These are phyloP conservation scores for Micractinium sp. DNA, from an alignment of 139 green algal genomes.

Conservation along the genomic window DNA sequence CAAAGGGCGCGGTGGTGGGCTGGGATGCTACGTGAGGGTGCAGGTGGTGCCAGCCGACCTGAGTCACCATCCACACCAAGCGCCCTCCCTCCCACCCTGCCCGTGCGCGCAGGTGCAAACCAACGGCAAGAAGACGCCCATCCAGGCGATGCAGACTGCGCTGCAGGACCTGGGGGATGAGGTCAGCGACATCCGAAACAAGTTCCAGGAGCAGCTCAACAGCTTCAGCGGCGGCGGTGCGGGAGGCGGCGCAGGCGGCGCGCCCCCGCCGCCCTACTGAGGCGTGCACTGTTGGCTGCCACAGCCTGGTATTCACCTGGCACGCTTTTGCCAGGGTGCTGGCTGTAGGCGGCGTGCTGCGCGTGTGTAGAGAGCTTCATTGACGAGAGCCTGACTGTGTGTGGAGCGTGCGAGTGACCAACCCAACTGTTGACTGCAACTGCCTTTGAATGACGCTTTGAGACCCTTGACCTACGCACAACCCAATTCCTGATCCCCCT, in stretches of 20 bases:
- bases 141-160: conserved; percentile 53
- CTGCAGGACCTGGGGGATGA: conserved; percentile 64
- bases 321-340: too few relatives aligned
- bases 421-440: neutral
- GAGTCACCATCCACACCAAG: neutral
- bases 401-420: neutral
- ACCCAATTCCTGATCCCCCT: neutral
- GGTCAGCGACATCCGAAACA: conserved; percentile 20
- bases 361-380: too few relatives aligned
- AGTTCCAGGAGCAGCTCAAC: conserved; percentile 27
- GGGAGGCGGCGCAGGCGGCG: neutral
- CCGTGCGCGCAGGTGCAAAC: conserved; percentile 57
- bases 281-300: neutral
- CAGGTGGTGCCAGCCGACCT: neutral
- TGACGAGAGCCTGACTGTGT: neutral
- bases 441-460: neutral
- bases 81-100: neutral
- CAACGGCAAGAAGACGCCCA: conserved; percentile 62
- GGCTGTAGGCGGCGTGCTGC: too few relatives aligned
- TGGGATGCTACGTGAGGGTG: neutral
- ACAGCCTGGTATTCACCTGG: too few relatives aligned
- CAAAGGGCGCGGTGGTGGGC: neutral
- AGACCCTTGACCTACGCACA: neutral
- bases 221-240: neutral
- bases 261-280: neutral